These are phyloP conservation scores for Saccharomycopsis microspora DNA, from an alignment of 805 yeast species.

Conservation along the genomic window DNA sequence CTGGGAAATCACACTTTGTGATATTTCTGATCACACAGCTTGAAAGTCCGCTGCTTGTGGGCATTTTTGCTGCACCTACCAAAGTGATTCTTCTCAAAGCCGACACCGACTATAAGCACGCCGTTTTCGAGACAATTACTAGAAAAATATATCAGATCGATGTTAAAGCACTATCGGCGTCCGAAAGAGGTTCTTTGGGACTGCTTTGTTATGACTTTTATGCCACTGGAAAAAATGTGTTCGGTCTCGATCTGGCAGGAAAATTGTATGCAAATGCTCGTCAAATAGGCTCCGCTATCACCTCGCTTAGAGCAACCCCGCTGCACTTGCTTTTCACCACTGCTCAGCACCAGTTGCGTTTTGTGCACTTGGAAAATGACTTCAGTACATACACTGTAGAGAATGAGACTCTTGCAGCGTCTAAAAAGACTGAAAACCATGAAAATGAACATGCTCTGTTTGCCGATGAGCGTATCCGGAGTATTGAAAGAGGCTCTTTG, in stretches of 20 bases:
- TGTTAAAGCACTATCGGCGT: slow-evolving; percentile 20
- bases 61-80: slow-evolving; percentile 32
- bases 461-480: slow-evolving; percentile 74
- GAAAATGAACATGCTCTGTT: slow-evolving; percentile 18
- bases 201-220: slow-evolving; percentile 56
- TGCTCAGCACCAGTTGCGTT: slow-evolving; percentile 73
- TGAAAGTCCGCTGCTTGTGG: slow-evolving; percentile 29
- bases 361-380: slow-evolving; percentile 49
- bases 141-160: slow-evolving; percentile 38
- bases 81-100: slow-evolving; percentile 48
- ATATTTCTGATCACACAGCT: slow-evolving; percentile 36
- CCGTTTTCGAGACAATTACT: slow-evolving; percentile 52
- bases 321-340: slow-evolving; percentile 73
- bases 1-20: slow-evolving; percentile 36
- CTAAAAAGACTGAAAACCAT: slow-evolving; percentile 22
- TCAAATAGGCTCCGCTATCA: slow-evolving; percentile 60
- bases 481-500: slow-evolving; percentile 86
- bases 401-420: slow-evolving; percentile 15
- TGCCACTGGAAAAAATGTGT: slow-evolving; percentile 23
- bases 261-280: slow-evolving; percentile 54
- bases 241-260: slow-evolving; percentile 72
- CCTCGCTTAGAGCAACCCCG: slow-evolving; percentile 68
- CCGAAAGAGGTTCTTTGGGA: slow-evolving; percentile 45
- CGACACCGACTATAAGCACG: slow-evolving; percentile 36
- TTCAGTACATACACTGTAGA: slow-evolving; percentile 27